Evolutionary conservation across 1,139 yeast genomes (phyloP), one percentile per base, ranked within the genome.

Genomic region (Wickerhamiella pararugosa): DNA sequence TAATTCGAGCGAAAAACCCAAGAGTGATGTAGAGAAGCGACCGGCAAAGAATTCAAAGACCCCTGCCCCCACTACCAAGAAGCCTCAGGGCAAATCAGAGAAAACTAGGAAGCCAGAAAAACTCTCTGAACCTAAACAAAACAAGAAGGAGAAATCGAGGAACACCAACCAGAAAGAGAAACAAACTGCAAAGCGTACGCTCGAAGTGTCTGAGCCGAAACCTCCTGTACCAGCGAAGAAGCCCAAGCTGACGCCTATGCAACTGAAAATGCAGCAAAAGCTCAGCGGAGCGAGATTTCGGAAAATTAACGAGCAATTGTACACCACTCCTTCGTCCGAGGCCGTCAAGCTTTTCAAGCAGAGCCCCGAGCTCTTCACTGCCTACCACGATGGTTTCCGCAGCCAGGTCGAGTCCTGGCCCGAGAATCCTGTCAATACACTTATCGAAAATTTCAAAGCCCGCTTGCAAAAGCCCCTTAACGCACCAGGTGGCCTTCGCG

Each of bases 371-470:
- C 67, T 92, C 50, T 90, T 87, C 60, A 93, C 84, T 50, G 97
- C 87, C 56, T 90, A 90, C 55, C 99, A 90, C 58, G 79, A 76
- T 48, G 99, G 99, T 0, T 90, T 92, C 68, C 70, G 94, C 53
- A 79, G 86, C 5, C 99, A 90, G 60, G 97, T 90, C 21, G 84
- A 80, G 56, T 70, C 86, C 30, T 90, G 99, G 99, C 98, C 99
- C 1, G 94, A 87, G 60, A 90, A 90, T 57, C 99, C 99, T 0
- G 94, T 92, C 10, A 79, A 86, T 59, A 79, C 80, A 1, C 82
- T 86, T 62, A 90, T 84, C 1, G 66, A 73, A 7, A 86, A 81
- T 54, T 68, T 90, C 43, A 73, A 73, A 49, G 62, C 63, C 28
- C 70, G 94, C 47, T 65, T 77, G 0, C 61, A 67, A 29, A 79